A percentile compares a stretch with the other conserved stretches of the same genome.
Evolutionary conservation across 805 yeast species (phyloP).

Genomic region (Kodamaea kaohsiungensis): DNA sequence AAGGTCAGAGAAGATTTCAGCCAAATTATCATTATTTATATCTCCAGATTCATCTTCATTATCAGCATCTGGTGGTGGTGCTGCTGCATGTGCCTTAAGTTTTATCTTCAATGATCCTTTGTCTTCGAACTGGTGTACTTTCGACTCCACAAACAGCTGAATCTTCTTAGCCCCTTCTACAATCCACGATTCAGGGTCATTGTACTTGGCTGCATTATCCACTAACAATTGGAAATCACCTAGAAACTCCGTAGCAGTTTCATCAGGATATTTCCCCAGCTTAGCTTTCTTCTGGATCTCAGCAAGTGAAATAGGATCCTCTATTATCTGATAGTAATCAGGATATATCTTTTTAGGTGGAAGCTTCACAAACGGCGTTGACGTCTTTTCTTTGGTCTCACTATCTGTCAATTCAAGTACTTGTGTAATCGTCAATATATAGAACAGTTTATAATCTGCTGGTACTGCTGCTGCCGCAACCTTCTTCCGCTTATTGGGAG

Average conservation of each 20-base stretch:
- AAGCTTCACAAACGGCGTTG: slow-evolving; percentile 32
- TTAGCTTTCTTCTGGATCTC: slow-evolving; percentile 37
- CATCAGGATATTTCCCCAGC: slow-evolving; percentile 41
- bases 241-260: slow-evolving; percentile 41
- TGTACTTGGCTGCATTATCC: slow-evolving; percentile 42
- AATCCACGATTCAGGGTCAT: slow-evolving; percentile 51
- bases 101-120: neutral
- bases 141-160: slow-evolving; percentile 55
- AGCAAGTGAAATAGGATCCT: slow-evolving; percentile 33
- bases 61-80: slow-evolving; percentile 17
- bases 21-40: slow-evolving; percentile 21
- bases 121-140: slow-evolving; percentile 37
- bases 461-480: neutral
- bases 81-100: neutral
- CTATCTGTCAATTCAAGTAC: slow-evolving; percentile 36
- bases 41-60: slow-evolving; percentile 10
- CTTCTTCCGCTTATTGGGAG: slow-evolving; percentile 7
- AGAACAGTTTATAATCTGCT: slow-evolving; percentile 22
- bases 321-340: slow-evolving; percentile 39
- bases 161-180: slow-evolving; percentile 65
- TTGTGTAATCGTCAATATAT: slow-evolving; percentile 30
- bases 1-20: slow-evolving; percentile 22
- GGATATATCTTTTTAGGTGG: slow-evolving; percentile 41
- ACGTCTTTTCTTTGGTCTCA: slow-evolving; percentile 21
- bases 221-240: slow-evolving; percentile 37